Conservation (phyloP, 371 early-diverging fungal species). For the Saksenaea oblongispora region DNA sequence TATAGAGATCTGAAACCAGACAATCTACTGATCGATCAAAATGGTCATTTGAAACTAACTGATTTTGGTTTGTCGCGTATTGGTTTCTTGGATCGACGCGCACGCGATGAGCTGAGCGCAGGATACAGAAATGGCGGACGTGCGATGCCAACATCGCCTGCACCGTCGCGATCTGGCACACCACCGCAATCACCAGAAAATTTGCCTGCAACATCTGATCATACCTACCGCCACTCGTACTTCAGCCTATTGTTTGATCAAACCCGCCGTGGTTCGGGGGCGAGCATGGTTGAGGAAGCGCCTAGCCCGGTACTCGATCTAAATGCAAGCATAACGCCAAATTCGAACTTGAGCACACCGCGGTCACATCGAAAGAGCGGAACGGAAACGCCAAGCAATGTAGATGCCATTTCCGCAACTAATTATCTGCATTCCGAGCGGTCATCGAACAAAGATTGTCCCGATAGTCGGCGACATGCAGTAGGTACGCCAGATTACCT, state of each 20-base stretch:
- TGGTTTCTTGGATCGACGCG: slow-evolving; percentile 82
- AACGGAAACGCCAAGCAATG: neutral
- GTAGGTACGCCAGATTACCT: slow-evolving; percentile 98
- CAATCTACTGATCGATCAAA: slow-evolving; percentile 86
- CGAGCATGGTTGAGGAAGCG: slow-evolving; percentile 18
- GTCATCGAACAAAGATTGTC: neutral
- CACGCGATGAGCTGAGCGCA: slow-evolving; percentile 55
- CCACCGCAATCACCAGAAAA: slow-evolving; percentile 26
- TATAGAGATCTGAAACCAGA: slow-evolving; percentile 88
- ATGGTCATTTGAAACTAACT: slow-evolving; percentile 92
- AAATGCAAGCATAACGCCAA: neutral
- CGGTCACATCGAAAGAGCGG: neutral
- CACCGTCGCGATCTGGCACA: slow-evolving; percentile 44
- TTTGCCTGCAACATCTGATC: slow-evolving; percentile 9
- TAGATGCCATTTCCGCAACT: neutral
- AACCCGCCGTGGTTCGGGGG: slow-evolving; percentile 30
- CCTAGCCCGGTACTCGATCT: neutral
- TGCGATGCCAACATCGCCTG: slow-evolving; percentile 35
- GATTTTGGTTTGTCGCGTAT: slow-evolving; percentile 94
- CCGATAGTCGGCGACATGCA: slow-evolving; percentile 16
- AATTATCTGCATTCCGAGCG: neutral
- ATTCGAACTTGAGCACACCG: neutral
- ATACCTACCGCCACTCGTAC: slow-evolving; percentile 42
- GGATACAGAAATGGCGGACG: slow-evolving; percentile 1
- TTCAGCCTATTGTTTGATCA: slow-evolving; percentile 46